These are phyloP conservation scores for Penicillium rolfsii DNA, from an alignment of 2,329 filamentous ascomycete species.

Conservation along the genomic window DNA sequence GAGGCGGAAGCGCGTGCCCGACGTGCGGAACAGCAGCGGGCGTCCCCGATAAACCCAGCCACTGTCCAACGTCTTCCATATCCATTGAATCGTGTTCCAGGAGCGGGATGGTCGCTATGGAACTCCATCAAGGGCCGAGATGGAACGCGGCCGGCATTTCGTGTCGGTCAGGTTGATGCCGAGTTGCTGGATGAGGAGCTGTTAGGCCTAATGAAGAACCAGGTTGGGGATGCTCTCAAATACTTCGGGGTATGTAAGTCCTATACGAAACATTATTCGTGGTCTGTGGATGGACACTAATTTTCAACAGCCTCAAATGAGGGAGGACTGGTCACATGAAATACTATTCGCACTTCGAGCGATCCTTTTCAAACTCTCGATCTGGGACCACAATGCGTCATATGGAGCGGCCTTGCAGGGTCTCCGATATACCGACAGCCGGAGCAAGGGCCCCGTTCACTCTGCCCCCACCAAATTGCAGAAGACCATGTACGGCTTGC, in stretches of 20 bases:
- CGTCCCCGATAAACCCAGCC: slow-evolving; percentile 57
- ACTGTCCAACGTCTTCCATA: slow-evolving; percentile 62
- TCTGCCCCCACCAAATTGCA: slow-evolving; percentile 77
- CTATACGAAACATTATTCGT: background rate
- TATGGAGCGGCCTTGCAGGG: slow-evolving; percentile 95
- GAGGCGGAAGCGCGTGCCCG: slow-evolving; percentile 67
- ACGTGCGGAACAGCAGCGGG: slow-evolving; percentile 47
- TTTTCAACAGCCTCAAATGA: slow-evolving; percentile 59
- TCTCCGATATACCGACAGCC: slow-evolving; percentile 83
- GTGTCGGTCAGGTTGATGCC: slow-evolving; percentile 94
- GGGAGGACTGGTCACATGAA: slow-evolving; percentile 86
- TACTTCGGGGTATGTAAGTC: slow-evolving; percentile 69
- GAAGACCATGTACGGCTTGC: slow-evolving; percentile 78
- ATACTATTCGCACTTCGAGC: slow-evolving; percentile 77
- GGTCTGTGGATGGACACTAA: slow-evolving; percentile 5
- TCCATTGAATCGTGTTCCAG: slow-evolving; percentile 62
- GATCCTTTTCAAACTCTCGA: slow-evolving; percentile 87
- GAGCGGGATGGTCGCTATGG: slow-evolving; percentile 60
- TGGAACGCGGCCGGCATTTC: slow-evolving; percentile 81
- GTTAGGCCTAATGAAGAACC: slow-evolving; percentile 77
- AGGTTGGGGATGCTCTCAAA: slow-evolving; percentile 85
- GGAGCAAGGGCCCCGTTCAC: slow-evolving; percentile 64
- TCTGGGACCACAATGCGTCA: slow-evolving; percentile 95
- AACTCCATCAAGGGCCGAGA: slow-evolving; percentile 72
- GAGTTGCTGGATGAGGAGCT: slow-evolving; percentile 94